Evolutionary conservation across 1,284 basidiomycete species (phyloP), one percentile per base, ranked within the genome.

Genomic region (Leccinum angustisporum): DNA sequence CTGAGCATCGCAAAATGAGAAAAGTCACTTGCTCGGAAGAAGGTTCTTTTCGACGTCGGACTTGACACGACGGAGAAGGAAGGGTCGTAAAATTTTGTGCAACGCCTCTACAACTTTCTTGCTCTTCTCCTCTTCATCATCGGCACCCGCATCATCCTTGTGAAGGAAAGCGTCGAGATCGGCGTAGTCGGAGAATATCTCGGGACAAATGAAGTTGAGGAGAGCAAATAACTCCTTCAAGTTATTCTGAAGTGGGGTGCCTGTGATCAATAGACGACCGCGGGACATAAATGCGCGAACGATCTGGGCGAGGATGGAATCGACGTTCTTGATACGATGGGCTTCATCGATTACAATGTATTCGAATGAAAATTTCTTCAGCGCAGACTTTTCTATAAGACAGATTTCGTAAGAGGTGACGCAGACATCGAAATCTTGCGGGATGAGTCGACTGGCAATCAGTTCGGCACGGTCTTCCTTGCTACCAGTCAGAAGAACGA

Each of bases 311-410:
- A 99, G 85, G 70, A 98, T 91, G 33, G 95, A 98, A 75, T 99
- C 95, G 70, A 97, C 95, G 71, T 99, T 99, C 82, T 99, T 99
- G 86, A 99, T 99, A 43, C 97, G 91, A 73, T 99, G 97, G 1
- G 97, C 97, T 78, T 99, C 97, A 79, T 99, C 97, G 72, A 99
- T 99, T 68, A 95, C 85, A 76, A 99, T 98, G 79, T 99, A 99
- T 78, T 97, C 94, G 83, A 98, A 99, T 0, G 91, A 92, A 72
- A 98, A 94, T 77, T 97, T 97, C 78, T 94, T 95, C 68, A 99
- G 83, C 0, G 91, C 85, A 30, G 86, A 84, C 78, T 96, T 95
- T 74, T 99, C 97, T 69, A 97, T 94, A 63, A 99, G 84, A 75
- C 95, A 98, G 70, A 99, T 93, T 76, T 99, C 97, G 79, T 99